These are phyloP conservation scores for Lithospermum erythrorhizon DNA, from an alignment of 257 asterid species.

Conservation along the genomic window DNA sequence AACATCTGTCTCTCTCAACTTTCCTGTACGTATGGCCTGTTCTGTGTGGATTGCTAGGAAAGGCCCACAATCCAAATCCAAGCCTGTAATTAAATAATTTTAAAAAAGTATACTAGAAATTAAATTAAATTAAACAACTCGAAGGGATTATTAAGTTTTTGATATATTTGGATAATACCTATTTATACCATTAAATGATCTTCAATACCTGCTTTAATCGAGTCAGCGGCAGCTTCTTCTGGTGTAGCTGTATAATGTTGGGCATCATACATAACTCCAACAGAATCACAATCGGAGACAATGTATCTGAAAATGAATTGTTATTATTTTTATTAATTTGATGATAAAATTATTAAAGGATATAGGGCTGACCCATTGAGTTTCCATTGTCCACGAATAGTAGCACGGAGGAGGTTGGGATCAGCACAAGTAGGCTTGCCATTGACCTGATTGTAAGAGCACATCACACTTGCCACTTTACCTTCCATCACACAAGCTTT, in stretches of 20 bases:
- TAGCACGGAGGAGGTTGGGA: conserved; percentile 57
- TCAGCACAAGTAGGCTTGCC: conserved; percentile 97
- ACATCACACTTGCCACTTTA: conserved; percentile 86
- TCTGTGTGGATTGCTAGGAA: conserved; percentile 63
- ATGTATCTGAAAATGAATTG: conserved; percentile 35
- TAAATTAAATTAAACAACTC: too few species aligned
- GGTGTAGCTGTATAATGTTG: conserved; percentile 71
- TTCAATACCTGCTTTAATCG: conserved; percentile 60
- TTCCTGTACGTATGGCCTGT: conserved; percentile 46
- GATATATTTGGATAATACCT: too few species aligned
- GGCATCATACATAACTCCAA: conserved; percentile 37
- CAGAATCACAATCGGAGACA: conserved; percentile 88
- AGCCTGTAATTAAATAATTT: conserved; percentile 21
- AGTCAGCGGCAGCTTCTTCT: conserved; percentile 65
- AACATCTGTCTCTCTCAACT: conserved; percentile 44
- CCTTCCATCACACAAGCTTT: conserved; percentile 85
- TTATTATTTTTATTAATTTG: neutral
- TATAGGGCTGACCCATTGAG: conserved; percentile 50
- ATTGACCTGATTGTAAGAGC: conserved; percentile 88
- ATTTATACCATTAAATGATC: too few species aligned
- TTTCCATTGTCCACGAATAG: conserved; percentile 71
- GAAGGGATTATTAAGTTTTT: too few species aligned
- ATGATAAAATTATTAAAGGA: neutral
- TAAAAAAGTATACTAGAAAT: too few species aligned
- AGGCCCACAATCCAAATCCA: conserved; percentile 95